These are phyloP conservation scores for Ceratocystis lukuohia DNA, from an alignment of 2,329 filamentous ascomycete species.

Conservation along the genomic window DNA sequence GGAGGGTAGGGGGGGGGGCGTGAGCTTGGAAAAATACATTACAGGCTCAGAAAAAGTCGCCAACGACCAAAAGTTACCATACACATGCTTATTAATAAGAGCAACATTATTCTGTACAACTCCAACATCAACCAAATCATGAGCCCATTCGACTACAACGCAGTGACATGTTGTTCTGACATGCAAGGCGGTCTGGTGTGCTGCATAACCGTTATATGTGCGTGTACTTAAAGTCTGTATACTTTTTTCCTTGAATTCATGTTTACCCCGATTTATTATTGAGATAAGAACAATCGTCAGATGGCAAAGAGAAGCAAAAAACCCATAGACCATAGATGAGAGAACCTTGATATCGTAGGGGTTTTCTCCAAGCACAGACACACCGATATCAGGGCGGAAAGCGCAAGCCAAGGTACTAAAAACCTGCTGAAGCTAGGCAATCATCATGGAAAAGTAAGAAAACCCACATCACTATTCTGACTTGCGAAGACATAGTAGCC, in stretches of 20 bases:
- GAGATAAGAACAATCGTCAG: neutral
- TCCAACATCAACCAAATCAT: neutral
- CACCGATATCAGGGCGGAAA: neutral
- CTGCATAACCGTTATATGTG: neutral
- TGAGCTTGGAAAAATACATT: neutral
- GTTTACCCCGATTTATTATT: neutral
- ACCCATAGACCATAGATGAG: neutral
- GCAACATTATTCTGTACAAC: conserved; percentile 5
- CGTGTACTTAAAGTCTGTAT: neutral
- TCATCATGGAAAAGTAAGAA: neutral
- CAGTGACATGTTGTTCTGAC: neutral
- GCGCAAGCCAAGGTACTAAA: neutral
- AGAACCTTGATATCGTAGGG: neutral
- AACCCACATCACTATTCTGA: neutral
- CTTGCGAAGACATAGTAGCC: neutral
- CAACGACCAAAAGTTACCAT: neutral
- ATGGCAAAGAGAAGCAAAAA: neutral
- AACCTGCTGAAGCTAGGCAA: too few relatives aligned
- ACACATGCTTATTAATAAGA: neutral
- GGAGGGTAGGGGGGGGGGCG: neutral
- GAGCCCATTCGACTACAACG: neutral
- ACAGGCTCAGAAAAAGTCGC: neutral
- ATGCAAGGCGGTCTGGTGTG: neutral
- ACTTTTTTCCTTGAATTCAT: neutral
- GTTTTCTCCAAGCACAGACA: neutral